Base-by-base conservation (phyloP, 225 moss, liverwort and hornwort species). In the Straminergon stramineum region DNA sequence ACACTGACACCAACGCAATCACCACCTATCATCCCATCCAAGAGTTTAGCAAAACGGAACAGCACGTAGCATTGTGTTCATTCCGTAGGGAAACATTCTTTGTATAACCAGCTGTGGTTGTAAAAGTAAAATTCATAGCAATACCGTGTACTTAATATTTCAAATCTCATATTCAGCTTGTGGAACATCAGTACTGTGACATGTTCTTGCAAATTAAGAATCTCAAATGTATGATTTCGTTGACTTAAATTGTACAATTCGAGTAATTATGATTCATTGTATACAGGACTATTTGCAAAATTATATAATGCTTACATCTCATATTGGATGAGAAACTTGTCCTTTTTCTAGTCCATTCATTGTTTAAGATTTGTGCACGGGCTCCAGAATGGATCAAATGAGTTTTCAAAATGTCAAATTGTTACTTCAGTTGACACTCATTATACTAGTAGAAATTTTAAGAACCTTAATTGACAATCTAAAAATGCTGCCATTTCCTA, bases 1-100 rank as follows among this genome's bases (percentile, higher is more conserved):
- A 95, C 94, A 76, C 61, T 92, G 77, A 87, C 89, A 60, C 81
- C 94, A 53, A 91, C 90, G 24, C 93, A 91, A 39, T 88, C 92
- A 63, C 89, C 91, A 68, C 90, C 91, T 64, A 90, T 88, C 62
- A 93, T 91, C 84, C 93, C 91, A 41, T 93, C 93, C 27, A 93
- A 86, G 88, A 91, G 93, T 79, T 87, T 91, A 90, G 93, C 93
- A 48, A 91, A 77, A 75, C 86, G 88, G 56, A 91, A 93, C n/a
- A 93, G 93, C 86, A 91, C 93, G 63, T 93, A 90, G 28, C 4
- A 8, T 70, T 58, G 51, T 53, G 57, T 56, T 84, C 17, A 48
- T 62, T 52, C 34, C 23, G 23, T 57, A 64, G 35, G 58, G 32
- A 51, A 70, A 27, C 45, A 2, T 35, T 37, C 20, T 19, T 26